Base-by-base conservation (phyloP, 305 asterid genomes). In the Solanum chacoense region DNA sequence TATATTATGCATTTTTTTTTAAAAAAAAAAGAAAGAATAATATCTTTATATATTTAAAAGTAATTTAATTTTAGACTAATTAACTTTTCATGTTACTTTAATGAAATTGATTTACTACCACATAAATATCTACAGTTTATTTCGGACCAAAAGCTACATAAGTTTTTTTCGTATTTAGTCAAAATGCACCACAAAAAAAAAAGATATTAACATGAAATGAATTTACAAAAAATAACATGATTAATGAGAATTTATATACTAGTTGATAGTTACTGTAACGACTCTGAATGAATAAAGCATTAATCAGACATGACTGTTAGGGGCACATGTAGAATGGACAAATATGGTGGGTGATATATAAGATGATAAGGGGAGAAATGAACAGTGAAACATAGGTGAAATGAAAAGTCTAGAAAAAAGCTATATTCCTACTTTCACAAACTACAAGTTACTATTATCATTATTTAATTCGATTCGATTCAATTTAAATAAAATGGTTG, bases 321-420 rank as follows among this genome's bases (percentile, higher is more conserved):
- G 31, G 87, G 32, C 45, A 84, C 87, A 84, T 84, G 74, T 32
- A 22, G 18, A 84, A 50, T 84, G 45, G 74, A 81, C 72, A 45
- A 32, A 55, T n/a, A 28, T 29, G 40, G 38, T 81, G 86, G 71
- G 28, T 81, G 26, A 31, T 79, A 29, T 31, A 32, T 32, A 32
- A 32, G 84, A 81, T 81, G 28, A 83, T 29, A 50, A 50, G 6
- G 69, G 86, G 87, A 85, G 74, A 92, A 91, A 91, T 74, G 69
- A 74, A 93, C 92, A 92, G 94, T 93, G 76, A 12, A 90, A 78
- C 84, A 35, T 87, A 45, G 94, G 94, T 93, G 91, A 92, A 93
- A 84, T 91, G 90, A 91, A 90, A 55, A 55, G 5, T 24, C 31
- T 38, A 45, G 29, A 83, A 83, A 50, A 83, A 50, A 83, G 87